Base-by-base conservation (phyloP, 2,329 filamentous ascomycete genomes). In the Blastomyces gilchristii region DNA sequence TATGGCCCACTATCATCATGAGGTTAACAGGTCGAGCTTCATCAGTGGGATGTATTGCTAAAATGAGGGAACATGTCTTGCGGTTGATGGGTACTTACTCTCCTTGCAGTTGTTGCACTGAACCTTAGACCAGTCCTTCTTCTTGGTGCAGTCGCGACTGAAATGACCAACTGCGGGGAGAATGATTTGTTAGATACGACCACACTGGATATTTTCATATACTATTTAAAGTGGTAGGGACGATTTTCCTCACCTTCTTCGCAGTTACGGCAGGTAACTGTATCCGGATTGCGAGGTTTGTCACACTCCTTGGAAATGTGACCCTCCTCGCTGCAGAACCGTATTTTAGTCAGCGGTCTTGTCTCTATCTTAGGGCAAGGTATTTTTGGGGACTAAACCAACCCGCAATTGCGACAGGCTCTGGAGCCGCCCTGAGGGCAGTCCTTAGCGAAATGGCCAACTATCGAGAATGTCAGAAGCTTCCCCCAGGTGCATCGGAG, bases 351-450 rank as follows among this genome's bases (percentile, higher is more conserved):
- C 58, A 34, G 9, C 14, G 18, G 52, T 52, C 47, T 62, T 25
- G 43, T 28, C 12, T 14, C 58, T 14, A 16, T 8, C 1, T 4
- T 56, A 25, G 12, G 34, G 34, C 58, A 22, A 58, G n/a, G 34
- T 34, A 37, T 31, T 11, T 1, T 39, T 5, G 16, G 54, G 43
- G 18, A 6, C 3, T 22, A 31, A 41, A 64, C 73, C 70, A 66
- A 77, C 75, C 76, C 77, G 67, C 78, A 80, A 67, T 80, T 80
- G 34, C 74, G 74, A 65, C 79, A 81, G 56, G 74, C 69, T 57
- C 72, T 73, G 25, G 71, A 68, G 58, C 70, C 65, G 9, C 68
- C 69, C 57, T 75, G 71, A 16, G 76, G 75, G 63, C 79, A 81
- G 37, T 81, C 78, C 63, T 78, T 79, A 0, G 76, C 77, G 63